Evolutionary conservation across 345 rosid genomes (phyloP).

Genomic region (Erucastrum elatum): DNA sequence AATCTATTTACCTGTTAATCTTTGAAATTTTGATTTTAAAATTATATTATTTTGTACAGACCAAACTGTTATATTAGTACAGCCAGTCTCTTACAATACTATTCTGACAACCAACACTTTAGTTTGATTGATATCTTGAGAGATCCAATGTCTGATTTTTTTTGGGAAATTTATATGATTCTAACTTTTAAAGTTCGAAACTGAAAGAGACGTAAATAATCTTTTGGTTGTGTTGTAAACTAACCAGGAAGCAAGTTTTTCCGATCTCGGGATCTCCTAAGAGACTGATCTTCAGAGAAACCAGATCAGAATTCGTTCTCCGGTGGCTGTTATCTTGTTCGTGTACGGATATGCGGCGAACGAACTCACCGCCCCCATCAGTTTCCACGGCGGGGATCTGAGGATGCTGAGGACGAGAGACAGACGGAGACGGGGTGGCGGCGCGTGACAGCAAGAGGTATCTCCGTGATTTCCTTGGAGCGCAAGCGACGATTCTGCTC

Average conservation of each 20-base stretch:
- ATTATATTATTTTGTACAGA: too few relatives aligned
- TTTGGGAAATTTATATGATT: background rate
- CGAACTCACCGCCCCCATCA: conserved; percentile 9
- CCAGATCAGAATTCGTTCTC: conserved; percentile 66
- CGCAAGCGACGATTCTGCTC: conserved; percentile 49
- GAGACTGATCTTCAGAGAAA: conserved; percentile 77
- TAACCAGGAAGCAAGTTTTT: conserved; percentile 79
- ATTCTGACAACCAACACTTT: background rate
- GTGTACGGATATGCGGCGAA: conserved; percentile 7
- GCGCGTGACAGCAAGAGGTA: conserved; percentile 50
- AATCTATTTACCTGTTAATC: too few relatives aligned
- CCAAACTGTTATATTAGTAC: too few relatives aligned
- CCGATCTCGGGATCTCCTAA: conserved; percentile 77
- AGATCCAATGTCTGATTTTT: background rate
- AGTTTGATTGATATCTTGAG: background rate
- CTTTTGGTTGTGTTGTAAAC: background rate
- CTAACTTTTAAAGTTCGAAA: background rate
- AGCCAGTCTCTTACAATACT: too few relatives aligned
- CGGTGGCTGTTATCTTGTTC: conserved; percentile 17
- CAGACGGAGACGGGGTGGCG: conserved; percentile 34
- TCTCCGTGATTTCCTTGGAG: conserved; percentile 51
- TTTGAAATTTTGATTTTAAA: too few relatives aligned
- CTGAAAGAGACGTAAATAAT: background rate
- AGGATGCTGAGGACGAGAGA: conserved; percentile 19
- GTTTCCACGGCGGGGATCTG: conserved; percentile 7